Base-by-base conservation (phyloP, 768 basidiomycete species). In the Trametes meyenii region DNA sequence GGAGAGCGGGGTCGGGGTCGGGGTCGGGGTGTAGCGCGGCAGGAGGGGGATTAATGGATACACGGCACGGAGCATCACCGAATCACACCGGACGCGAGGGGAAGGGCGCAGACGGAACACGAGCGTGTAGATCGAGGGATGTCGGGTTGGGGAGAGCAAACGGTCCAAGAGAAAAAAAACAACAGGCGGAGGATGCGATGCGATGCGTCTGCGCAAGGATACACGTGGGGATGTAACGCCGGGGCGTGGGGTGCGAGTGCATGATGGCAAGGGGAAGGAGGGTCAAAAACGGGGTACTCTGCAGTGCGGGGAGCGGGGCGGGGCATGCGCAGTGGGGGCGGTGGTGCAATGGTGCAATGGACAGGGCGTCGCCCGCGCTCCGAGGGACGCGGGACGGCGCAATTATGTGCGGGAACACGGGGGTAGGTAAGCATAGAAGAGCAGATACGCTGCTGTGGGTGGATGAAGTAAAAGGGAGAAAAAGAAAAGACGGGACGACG, bases 401-500 rank as follows among this genome's bases (percentile, higher is more conserved):
- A 49, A 64, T 64, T 64, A 64, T 33, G 54, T 55, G 62, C 62
- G 50, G 42, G 39, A 49, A 50, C 13, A 46, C 57, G 35, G 48
- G 42, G 46, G 46, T 48, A 58, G 39, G 48, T 59, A 63, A 55
- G 61, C 55, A 58, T 58, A 58, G 39, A 45, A 62, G 44, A n/a
- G 17, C 29, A 17, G 33, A 35, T 11, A 29, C 5, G 38, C 5
- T 35, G 40, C 33, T 7, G 49, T 4, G 48, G 21, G n/a, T 19
- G 50, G 45, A 46, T 23, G 12, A 21, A 14, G 45, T 23, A 21
- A 45, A n/a, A n/a, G n/a, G n/a, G n/a, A n/a, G 29, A 8, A 33
- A 33, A 16, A 7, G 36, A 26, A 17, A n/a, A 46, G 21, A 19
- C 26, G n/a, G 29, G 3, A 39, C 5, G 43, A 24, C 16, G 53